phyloP scores from a whole-genome alignment of 2,329 filamentous ascomycete species.

The Raffaelea arxii region DNA sequence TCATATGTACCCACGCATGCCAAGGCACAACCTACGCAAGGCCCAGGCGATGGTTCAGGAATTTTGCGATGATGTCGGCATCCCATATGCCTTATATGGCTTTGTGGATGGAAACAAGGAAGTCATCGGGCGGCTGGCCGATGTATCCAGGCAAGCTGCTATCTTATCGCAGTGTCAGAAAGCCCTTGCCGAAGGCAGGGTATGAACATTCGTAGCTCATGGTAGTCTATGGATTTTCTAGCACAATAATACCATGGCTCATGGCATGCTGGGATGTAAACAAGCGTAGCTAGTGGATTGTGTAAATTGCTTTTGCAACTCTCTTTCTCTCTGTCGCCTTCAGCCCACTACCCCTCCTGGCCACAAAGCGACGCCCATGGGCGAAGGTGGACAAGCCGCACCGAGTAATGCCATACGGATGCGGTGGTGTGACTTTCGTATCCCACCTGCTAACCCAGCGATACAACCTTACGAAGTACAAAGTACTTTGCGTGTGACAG shows the following conservation, averaged over 20 bases:
- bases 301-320: no score
- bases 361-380: neutral
- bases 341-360: neutral
- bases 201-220: neutral
- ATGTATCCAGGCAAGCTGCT: slow-evolving; percentile 70
- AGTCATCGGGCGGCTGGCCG: slow-evolving; percentile 65
- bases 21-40: slow-evolving; percentile 70
- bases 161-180: slow-evolving; percentile 69
- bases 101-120: slow-evolving; percentile 77
- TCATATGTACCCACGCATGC: slow-evolving; percentile 75
- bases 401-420: no score
- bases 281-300: no score
- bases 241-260: neutral
- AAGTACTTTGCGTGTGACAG: no score
- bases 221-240: neutral
- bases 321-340: no score
- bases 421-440: no score
- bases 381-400: neutral
- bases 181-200: slow-evolving; percentile 22
- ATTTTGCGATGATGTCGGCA: slow-evolving; percentile 72
- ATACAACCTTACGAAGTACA: no score
- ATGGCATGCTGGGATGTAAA: neutral
- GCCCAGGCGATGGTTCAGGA: slow-evolving; percentile 68
- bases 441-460: no score
- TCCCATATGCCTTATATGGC: slow-evolving; percentile 78